Conservation (phyloP, 2,329 filamentous ascomycete genomes). For the Lachnellula hyalina region DNA sequence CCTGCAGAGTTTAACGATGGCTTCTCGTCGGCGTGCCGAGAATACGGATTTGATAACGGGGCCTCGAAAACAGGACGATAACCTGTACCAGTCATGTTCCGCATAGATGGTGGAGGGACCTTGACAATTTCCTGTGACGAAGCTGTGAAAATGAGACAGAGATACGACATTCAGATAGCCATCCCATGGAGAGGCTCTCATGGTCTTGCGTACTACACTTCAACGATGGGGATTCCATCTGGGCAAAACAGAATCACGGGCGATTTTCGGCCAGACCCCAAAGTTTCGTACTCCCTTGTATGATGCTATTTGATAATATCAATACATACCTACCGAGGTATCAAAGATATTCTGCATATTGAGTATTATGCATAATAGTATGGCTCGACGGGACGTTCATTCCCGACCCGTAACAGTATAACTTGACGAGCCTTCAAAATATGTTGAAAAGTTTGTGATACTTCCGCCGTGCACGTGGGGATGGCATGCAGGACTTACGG, state of each 20-base stretch:
- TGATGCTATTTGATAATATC: not conserved
- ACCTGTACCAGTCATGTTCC: not conserved
- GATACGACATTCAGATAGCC: not conserved
- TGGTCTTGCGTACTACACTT: not conserved
- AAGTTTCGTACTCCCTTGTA: not conserved
- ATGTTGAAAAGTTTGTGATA: slow-evolving; percentile 1
- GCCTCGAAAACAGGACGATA: not conserved
- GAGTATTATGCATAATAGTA: slow-evolving; percentile 2
- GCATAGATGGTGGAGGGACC: too few relatives aligned
- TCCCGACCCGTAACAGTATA: slow-evolving; percentile 11
- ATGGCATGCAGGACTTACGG: slow-evolving; percentile 9
- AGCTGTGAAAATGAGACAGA: not conserved
- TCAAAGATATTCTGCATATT: not conserved
- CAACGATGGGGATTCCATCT: not conserved
- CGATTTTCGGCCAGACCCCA: slow-evolving; percentile 7
- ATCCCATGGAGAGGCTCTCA: not conserved
- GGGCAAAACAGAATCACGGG: not conserved
- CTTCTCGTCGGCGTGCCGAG: slow-evolving; percentile 6
- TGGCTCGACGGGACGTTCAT: slow-evolving; percentile 14
- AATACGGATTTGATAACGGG: not conserved
- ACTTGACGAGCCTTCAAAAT: slow-evolving; percentile 3
- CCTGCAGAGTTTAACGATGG: not conserved
- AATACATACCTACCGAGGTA: not conserved
- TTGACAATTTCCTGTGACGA: not conserved
- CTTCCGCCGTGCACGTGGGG: slow-evolving; percentile 15